Conservation (phyloP, 2,329 filamentous ascomycete genomes). For the Didymella lethalis region DNA sequence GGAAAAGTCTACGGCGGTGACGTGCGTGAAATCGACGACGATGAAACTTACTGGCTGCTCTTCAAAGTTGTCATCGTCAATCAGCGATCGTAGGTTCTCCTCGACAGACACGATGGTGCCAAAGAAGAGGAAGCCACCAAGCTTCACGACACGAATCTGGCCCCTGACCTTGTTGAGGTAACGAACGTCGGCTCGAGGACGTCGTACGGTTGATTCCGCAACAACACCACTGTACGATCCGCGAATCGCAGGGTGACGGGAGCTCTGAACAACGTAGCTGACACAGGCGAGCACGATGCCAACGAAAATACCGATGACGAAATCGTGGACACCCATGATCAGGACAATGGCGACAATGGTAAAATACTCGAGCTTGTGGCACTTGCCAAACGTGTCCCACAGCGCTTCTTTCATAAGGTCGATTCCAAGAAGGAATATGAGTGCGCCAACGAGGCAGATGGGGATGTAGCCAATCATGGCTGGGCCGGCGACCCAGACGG, state of each 20-base stretch:
- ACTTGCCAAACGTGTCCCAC: constrained; percentile 85
- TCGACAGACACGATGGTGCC: constrained; percentile 97
- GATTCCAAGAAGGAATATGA: constrained; percentile 95
- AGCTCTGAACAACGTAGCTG: constrained; percentile 90
- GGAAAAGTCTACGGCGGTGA: constrained; percentile 94
- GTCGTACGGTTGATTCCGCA: constrained; percentile 88
- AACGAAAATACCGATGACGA: constrained; percentile 90
- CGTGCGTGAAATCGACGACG: constrained; percentile 86
- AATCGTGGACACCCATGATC: constrained; percentile 96
- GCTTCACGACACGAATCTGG: constrained; percentile 90
- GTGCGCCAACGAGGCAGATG: constrained; percentile 92
- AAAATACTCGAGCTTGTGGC: constrained; percentile 85
- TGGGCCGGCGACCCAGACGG: constrained; percentile 85
- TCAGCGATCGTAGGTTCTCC: constrained; percentile 79
- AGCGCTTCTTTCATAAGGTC: constrained; percentile 89
- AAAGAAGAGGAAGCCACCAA: constrained; percentile 96
- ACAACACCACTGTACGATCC: constrained; percentile 90
- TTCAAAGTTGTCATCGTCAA: constrained; percentile 82
- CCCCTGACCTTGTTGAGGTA: constrained; percentile 85
- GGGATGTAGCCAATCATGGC: constrained; percentile 92
- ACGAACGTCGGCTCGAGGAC: constrained; percentile 86
- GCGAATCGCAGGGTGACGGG: constrained; percentile 85
- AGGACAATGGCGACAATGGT: constrained; percentile 89
- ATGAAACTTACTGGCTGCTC: constrained; percentile 85
- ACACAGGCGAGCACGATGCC: constrained; percentile 92